Percentiles rank a stretch among this genome's conserved stretches.
These are phyloP conservation scores for Colletotrichum liaoningense DNA, from an alignment of 2,329 filamentous ascomycete species.

Conservation along the genomic window DNA sequence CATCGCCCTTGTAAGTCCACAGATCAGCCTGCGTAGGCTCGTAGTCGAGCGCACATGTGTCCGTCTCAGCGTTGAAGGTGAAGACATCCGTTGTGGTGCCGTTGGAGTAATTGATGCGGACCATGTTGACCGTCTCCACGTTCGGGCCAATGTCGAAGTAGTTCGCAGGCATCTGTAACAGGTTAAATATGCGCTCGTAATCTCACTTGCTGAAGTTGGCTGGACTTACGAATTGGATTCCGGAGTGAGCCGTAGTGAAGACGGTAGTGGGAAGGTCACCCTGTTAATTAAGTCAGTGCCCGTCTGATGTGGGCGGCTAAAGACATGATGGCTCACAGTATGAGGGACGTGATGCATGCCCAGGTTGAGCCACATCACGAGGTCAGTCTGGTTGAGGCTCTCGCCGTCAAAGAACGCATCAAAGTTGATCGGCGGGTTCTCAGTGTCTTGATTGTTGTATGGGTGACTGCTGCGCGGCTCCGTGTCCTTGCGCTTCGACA, in stretches of 20 bases:
- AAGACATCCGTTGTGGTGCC: constrained; percentile 45
- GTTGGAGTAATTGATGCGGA: constrained; percentile 49
- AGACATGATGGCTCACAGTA: constrained; percentile 45
- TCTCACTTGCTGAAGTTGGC: background rate
- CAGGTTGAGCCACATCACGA: constrained; percentile 64
- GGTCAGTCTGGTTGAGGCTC: constrained; percentile 46
- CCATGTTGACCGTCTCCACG: constrained; percentile 45
- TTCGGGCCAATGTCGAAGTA: constrained; percentile 48
- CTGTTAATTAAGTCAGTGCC: background rate
- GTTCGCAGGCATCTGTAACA: constrained; percentile 48
- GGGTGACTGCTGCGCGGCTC: constrained; percentile 59
- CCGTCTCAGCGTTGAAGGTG: constrained; percentile 46
- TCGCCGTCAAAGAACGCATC: constrained; percentile 56
- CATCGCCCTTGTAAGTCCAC: constrained; percentile 41
- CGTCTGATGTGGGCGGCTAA: background rate
- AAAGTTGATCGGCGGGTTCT: constrained; percentile 63
- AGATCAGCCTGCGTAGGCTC: constrained; percentile 43
- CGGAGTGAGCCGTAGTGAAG: constrained; percentile 54
- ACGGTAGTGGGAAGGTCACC: constrained; percentile 62
- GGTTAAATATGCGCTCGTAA: background rate
- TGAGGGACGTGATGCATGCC: constrained; percentile 70
- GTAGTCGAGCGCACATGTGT: constrained; percentile 45
- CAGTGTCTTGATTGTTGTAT: constrained; percentile 56
- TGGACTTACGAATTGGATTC: constrained; percentile 44
- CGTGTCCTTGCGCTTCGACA: constrained; percentile 62